phyloP scores from a whole-genome alignment of 805 yeast species.

The Metschnikowia aberdeeniae region DNA sequence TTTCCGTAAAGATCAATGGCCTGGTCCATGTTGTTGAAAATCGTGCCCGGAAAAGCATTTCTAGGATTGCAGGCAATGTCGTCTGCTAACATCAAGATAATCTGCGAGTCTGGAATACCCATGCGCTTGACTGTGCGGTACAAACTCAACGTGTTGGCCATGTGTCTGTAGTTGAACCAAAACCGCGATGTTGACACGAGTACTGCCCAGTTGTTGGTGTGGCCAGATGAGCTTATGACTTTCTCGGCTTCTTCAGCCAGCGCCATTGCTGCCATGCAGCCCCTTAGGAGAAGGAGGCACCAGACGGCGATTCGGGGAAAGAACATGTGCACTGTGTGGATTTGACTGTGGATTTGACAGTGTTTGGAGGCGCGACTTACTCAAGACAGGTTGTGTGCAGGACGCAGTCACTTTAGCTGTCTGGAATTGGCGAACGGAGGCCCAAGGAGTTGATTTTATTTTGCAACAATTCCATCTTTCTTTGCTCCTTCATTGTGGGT shows the following conservation, averaged over 20 bases:
- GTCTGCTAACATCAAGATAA: slow-evolving; percentile 92
- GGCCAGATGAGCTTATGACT: slow-evolving; percentile 37
- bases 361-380: background rate
- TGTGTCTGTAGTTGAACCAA: slow-evolving; percentile 98
- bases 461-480: background rate
- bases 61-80: slow-evolving; percentile 97
- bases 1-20: slow-evolving; percentile 92
- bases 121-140: slow-evolving; percentile 92
- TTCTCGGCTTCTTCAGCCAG: slow-evolving; percentile 9
- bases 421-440: no score
- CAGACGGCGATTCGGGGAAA: background rate
- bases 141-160: slow-evolving; percentile 93
- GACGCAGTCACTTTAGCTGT: background rate
- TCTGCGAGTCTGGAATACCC: slow-evolving; percentile 97
- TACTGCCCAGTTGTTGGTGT: slow-evolving; percentile 78
- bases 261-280: background rate
- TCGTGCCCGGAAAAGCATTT: slow-evolving; percentile 93
- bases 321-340: background rate
- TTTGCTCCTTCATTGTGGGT: slow-evolving; percentile 7
- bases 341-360: no score
- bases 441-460: background rate
- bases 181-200: slow-evolving; percentile 92
- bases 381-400: background rate
- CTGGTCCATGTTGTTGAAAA: slow-evolving; percentile 89
- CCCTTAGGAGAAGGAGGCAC: background rate